Conservation (phyloP, 1,139 yeast species). For the Torulaspora globosa region DNA sequence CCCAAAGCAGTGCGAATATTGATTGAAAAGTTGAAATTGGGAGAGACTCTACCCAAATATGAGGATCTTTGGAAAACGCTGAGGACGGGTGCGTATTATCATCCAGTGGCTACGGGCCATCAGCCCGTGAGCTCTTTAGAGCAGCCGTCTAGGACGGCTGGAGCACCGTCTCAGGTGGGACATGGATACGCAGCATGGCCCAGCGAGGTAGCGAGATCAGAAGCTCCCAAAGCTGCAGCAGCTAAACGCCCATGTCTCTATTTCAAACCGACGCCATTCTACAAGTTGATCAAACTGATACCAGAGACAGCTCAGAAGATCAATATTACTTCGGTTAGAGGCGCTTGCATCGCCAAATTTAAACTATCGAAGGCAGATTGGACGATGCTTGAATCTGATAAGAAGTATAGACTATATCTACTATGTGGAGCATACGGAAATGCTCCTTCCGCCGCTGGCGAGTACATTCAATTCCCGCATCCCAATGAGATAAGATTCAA, state of each 20-base stretch:
- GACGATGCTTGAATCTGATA: conserved; percentile 32
- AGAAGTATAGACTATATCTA: conserved; percentile 41
- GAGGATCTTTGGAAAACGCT: conserved; percentile 31
- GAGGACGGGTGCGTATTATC: conserved; percentile 22
- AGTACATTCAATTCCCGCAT: conserved; percentile 51
- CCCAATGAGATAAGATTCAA: conserved; percentile 57
- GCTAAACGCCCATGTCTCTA: conserved; percentile 40
- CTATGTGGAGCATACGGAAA: conserved; percentile 46
- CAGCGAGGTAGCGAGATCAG: conserved; percentile 4
- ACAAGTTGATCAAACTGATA: conserved; percentile 43
- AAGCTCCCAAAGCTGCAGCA: conserved; percentile 14
- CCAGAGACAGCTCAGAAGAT: conserved; percentile 47
- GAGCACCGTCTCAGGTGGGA: background rate
- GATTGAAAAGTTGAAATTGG: conserved; percentile 40
- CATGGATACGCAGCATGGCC: conserved; percentile 7
- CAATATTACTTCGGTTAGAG: conserved; percentile 41
- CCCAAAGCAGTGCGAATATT: conserved; percentile 45
- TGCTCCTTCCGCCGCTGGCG: conserved; percentile 37
- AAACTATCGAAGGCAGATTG: conserved; percentile 42
- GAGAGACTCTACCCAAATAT: conserved; percentile 42
- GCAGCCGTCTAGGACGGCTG: conserved; percentile 19
- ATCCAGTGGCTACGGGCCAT: conserved; percentile 27
- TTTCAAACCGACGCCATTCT: conserved; percentile 54
- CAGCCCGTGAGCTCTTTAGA: conserved; percentile 18
- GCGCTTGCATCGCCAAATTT: conserved; percentile 42